Evolutionary conservation across 2,329 filamentous ascomycete species (phyloP), one percentile per base, ranked within the genome.

Genomic region (Camillea tinctor): DNA sequence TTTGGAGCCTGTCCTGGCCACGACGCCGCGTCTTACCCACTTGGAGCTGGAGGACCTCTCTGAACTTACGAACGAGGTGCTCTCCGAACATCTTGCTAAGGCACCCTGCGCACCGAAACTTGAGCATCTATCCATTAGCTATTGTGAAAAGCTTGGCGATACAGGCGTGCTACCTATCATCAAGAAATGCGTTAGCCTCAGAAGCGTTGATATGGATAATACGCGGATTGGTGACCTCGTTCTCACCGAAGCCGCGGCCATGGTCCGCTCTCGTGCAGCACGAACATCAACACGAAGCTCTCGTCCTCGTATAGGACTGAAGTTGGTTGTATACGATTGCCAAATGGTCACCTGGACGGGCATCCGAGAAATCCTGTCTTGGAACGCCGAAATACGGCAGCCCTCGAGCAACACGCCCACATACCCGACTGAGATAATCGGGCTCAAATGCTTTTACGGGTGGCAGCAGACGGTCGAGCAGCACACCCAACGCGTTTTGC

Each of bases 391-490:
- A 69, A 81, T 91, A 51, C 84, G 83, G 26, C 84, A 83, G 17
- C 80, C 81, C 2, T 75, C 70, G 36, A 74, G 68, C 40, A 74
- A 56, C 23, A 67, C 69, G 0, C 71, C 81, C 9, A 83, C 83
- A 0, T 93, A 88, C 68, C 91, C 92, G 0, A 85, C 86, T 1
- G 89, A 97, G 72, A 86, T 96, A 59, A 92, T 98, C 61, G 82
- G 87, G 5, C 82, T 98, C 50, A 97, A 97, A 75, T 96, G 93
- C 75, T 98, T 94, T 79, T 96, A 96, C 74, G 92, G 90, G 50
- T 97, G 92, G 86, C 94, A 98, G 76, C 91, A 92, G 77, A 97
- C 93, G 0, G 93, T 97, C 4, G 90, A 97, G 66, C 93, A 97
- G 74, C 94, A 98, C 75, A 93, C 88, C 56, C 94, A 93, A 77